Percentiles rank a stretch among this genome's conserved stretches.
phyloP scores from a whole-genome alignment of 2,329 filamentous ascomycete species.

The Alternaria triticimaculans region DNA sequence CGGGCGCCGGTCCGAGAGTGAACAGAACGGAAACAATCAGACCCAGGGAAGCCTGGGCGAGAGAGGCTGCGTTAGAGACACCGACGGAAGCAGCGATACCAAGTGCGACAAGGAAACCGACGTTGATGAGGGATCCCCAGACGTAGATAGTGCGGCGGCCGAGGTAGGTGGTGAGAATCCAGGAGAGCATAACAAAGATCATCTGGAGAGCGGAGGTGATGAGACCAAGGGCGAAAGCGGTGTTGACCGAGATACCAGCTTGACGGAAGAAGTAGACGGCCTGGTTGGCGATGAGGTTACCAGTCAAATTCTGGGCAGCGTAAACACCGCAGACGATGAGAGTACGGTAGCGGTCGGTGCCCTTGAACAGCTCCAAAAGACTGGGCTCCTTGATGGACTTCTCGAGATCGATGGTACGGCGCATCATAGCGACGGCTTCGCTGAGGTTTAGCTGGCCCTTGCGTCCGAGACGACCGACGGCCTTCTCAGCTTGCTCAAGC shows the following conservation, averaged over 20 bases:
- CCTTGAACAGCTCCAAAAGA: constrained; percentile 61
- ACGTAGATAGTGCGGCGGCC: constrained; percentile 70
- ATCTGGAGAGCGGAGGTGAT: constrained; percentile 69
- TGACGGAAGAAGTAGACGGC: constrained; percentile 68
- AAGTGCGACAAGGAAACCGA: constrained; percentile 62
- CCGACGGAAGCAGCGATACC: constrained; percentile 65
- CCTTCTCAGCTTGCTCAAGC: constrained; percentile 52
- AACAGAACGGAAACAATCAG: constrained; percentile 71
- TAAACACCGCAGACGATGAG: constrained; percentile 64
- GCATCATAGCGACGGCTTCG: constrained; percentile 65
- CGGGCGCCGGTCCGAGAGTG: constrained; percentile 66
- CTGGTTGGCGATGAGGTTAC: constrained; percentile 69
- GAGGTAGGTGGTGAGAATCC: constrained; percentile 69
- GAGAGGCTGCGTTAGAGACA: constrained; percentile 48
- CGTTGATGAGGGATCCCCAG: constrained; percentile 64
- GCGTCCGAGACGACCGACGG: constrained; percentile 60
- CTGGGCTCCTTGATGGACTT: constrained; percentile 56
- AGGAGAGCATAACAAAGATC: constrained; percentile 70
- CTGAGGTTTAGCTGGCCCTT: constrained; percentile 48
- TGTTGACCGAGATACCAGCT: constrained; percentile 63
- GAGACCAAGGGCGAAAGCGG: constrained; percentile 67
- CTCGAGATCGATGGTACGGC: constrained; percentile 64
- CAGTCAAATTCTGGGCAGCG: constrained; percentile 66
- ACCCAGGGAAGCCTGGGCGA: constrained; percentile 67
- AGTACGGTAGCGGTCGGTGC: constrained; percentile 62